These are phyloP conservation scores for Eucalyptus virginea DNA, from an alignment of 345 rosid genomes.

Conservation along the genomic window DNA sequence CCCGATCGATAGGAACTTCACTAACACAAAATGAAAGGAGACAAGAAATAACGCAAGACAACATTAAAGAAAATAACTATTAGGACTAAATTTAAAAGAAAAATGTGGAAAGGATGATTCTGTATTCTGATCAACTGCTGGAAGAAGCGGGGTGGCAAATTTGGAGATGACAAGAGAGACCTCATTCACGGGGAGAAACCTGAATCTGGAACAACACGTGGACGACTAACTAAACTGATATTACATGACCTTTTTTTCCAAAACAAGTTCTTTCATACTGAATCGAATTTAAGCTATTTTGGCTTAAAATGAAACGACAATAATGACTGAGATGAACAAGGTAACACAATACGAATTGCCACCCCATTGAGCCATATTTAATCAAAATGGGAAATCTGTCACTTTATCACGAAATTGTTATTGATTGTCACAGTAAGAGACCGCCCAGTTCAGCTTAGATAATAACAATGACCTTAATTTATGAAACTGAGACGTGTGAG, in stretches of 20 bases:
- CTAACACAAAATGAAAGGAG: neutral
- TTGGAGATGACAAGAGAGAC: neutral
- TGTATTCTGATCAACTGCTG: neutral
- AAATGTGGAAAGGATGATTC: neutral
- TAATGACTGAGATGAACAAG: neutral
- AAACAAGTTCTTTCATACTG: neutral
- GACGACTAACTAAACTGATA: neutral
- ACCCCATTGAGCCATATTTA: neutral
- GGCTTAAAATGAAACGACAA: neutral
- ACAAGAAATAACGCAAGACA: neutral
- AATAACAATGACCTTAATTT: neutral
- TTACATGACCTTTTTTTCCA: neutral
- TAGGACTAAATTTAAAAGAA: neutral
- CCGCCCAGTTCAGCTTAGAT: neutral
- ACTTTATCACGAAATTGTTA: too few relatives aligned
- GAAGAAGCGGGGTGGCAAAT: neutral
- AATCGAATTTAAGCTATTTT: neutral
- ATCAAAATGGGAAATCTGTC: neutral
- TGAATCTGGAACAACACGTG: neutral
- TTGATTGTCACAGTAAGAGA: neutral
- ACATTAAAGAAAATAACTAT: neutral
- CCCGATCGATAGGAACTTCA: neutral
- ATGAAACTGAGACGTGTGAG: neutral
- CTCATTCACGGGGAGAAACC: neutral
- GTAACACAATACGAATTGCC: neutral